Conservation (phyloP, 805 yeast species). For the Candida saitoana region DNA sequence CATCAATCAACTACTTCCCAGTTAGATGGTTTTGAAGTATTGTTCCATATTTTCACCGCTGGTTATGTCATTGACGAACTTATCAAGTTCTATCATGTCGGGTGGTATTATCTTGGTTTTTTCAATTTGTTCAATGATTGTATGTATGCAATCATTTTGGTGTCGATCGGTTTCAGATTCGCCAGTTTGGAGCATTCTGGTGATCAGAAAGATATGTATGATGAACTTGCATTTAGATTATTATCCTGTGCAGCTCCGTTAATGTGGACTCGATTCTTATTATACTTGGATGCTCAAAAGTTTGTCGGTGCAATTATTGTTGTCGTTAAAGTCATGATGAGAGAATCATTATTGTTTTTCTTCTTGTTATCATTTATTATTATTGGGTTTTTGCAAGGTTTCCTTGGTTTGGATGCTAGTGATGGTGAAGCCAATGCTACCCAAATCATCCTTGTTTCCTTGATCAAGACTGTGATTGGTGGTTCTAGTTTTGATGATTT, state of each 20-base stretch:
- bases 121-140: slow-evolving; percentile 76
- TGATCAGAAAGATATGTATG: slow-evolving; percentile 31
- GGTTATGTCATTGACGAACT: slow-evolving; percentile 68
- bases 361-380: slow-evolving; percentile 66
- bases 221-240: slow-evolving; percentile 61
- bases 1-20: slow-evolving; percentile 37
- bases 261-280: slow-evolving; percentile 76
- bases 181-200: slow-evolving; percentile 28
- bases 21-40: slow-evolving; percentile 45
- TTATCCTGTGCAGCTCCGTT: slow-evolving; percentile 80
- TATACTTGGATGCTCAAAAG: slow-evolving; percentile 72
- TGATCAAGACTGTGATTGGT: slow-evolving; percentile 70
- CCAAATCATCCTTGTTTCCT: slow-evolving; percentile 52
- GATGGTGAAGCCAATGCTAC: slow-evolving; percentile 83
- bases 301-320: slow-evolving; percentile 89
- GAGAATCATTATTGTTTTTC: slow-evolving; percentile 80
- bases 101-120: slow-evolving; percentile 65
- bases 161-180: slow-evolving; percentile 54
- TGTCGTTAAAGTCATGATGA: slow-evolving; percentile 80
- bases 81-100: slow-evolving; percentile 71
- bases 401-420: slow-evolving; percentile 80
- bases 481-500: slow-evolving; percentile 70
- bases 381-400: slow-evolving; percentile 81
- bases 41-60: slow-evolving; percentile 61
- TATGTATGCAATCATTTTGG: slow-evolving; percentile 53